Evolutionary conservation across 2,329 filamentous ascomycete species (phyloP).

Genomic region (Hymenoscyphus linearis): DNA sequence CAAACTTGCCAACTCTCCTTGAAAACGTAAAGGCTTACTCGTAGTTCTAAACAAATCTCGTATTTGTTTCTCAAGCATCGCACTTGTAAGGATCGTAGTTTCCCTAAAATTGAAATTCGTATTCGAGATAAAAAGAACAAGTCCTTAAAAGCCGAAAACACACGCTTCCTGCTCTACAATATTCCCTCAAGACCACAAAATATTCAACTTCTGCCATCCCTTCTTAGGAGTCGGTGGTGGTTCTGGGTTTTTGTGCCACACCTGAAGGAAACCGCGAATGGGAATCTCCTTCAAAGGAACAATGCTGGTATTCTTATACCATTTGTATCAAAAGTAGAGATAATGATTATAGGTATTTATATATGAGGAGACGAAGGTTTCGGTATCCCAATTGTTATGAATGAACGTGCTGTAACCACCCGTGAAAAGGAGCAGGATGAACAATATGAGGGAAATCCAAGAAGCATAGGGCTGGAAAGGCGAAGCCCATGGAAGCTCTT

Average conservation of each 20-base stretch:
- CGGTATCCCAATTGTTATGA: constrained; percentile 49
- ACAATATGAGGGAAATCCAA: constrained; percentile 45
- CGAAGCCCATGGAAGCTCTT: constrained; percentile 50
- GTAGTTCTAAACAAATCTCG: background rate
- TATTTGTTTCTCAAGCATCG: no score
- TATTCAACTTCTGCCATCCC: constrained; percentile 23
- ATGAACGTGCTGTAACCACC: constrained; percentile 47
- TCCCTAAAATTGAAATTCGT: no score
- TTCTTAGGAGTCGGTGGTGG: constrained; percentile 12
- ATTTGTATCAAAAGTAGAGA: constrained; percentile 48
- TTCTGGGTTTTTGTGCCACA: constrained; percentile 28
- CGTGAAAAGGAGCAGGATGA: constrained; percentile 49
- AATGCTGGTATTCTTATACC: constrained; percentile 44
- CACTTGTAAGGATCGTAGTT: no score
- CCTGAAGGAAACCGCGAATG: constrained; percentile 35
- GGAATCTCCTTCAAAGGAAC: constrained; percentile 35
- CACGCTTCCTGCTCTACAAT: background rate
- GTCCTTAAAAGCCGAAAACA: background rate
- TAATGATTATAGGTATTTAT: constrained; percentile 56
- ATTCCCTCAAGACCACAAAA: constrained; percentile 22
- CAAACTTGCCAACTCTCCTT: background rate
- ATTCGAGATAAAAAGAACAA: no score
- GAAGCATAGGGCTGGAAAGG: constrained; percentile 53
- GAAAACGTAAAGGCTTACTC: background rate
- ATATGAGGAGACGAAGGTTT: constrained; percentile 57